Evolutionary conservation across 192 early-diverging fungal genomes (phyloP).

Genomic region (Kickxella alabastrina): DNA sequence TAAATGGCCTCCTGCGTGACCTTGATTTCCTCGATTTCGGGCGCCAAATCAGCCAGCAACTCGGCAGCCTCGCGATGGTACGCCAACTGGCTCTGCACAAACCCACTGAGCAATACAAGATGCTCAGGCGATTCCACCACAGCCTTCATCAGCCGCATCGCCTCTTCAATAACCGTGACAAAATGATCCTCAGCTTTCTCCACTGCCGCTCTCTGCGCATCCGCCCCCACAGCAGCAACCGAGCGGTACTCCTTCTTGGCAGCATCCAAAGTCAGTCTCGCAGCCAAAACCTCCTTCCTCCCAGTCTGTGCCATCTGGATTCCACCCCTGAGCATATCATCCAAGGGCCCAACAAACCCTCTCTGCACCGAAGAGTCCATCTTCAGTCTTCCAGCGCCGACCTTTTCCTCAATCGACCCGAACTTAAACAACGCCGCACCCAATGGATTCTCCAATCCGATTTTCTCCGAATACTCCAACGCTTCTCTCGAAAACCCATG

Average conservation of each 20-base stretch:
- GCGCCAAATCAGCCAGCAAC: slow-evolving; percentile 67
- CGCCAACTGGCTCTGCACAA: slow-evolving; percentile 80
- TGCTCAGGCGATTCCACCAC: slow-evolving; percentile 85
- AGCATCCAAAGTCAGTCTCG: slow-evolving; percentile 82
- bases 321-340: slow-evolving; percentile 62
- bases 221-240: slow-evolving; percentile 65
- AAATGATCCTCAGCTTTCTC: slow-evolving; percentile 92
- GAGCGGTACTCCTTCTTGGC: slow-evolving; percentile 74
- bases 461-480: slow-evolving; percentile 58
- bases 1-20: slow-evolving; percentile 91
- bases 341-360: slow-evolving; percentile 76
- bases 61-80: slow-evolving; percentile 84
- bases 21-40: slow-evolving; percentile 93
- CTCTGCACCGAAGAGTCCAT: slow-evolving; percentile 68
- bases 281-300: slow-evolving; percentile 76
- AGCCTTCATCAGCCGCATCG: slow-evolving; percentile 89
- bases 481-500: slow-evolving; percentile 76
- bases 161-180: slow-evolving; percentile 92
- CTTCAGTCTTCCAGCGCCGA: slow-evolving; percentile 74
- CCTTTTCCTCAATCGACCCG: slow-evolving; percentile 76
- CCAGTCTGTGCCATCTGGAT: slow-evolving; percentile 85
- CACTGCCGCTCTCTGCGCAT: slow-evolving; percentile 77
- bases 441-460: slow-evolving; percentile 80
- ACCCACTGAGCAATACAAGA: slow-evolving; percentile 75
- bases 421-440: slow-evolving; percentile 85